Conservation (phyloP, 164 flowering plant species). For the Umbellularia californica region DNA sequence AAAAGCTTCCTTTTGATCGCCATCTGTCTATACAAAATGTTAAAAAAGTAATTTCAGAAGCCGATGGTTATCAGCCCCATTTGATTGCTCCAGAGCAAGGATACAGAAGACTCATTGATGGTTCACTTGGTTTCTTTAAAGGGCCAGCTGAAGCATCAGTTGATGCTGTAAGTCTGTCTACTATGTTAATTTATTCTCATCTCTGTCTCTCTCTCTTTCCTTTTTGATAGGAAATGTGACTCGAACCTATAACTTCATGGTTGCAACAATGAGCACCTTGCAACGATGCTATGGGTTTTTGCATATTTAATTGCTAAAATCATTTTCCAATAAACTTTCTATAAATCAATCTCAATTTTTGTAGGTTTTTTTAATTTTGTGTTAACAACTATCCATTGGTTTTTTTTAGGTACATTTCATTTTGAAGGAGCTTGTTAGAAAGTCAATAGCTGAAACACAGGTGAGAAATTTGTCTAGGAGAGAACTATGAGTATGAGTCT, state of each 20-base stretch:
- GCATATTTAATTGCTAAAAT: not conserved
- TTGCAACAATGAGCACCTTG: not conserved
- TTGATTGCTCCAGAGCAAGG: slow-evolving; percentile 99
- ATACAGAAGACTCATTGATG: slow-evolving; percentile 90
- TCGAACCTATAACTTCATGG: not conserved
- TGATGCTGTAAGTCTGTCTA: slow-evolving; percentile 66
- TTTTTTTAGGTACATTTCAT: slow-evolving; percentile 75
- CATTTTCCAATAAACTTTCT: not conserved
- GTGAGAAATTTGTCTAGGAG: slow-evolving; percentile 30
- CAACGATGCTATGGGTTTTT: not conserved
- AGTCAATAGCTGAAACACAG: slow-evolving; percentile 86
- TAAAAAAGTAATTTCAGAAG: slow-evolving; percentile 74
- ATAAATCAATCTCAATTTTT: not conserved
- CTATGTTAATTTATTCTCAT: not conserved
- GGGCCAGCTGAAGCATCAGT: slow-evolving; percentile 99
- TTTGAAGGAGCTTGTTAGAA: slow-evolving; percentile 92
- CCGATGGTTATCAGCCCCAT: slow-evolving; percentile 98
- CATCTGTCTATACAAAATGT: slow-evolving; percentile 80
- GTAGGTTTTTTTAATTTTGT: not conserved
- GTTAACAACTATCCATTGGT: not conserved
- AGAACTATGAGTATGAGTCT: not conserved
- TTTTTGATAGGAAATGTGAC: no score
- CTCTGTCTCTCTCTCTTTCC: no score
- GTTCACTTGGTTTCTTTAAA: slow-evolving; percentile 87
- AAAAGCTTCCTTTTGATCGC: slow-evolving; percentile 85